Percentiles rank a stretch among this genome's conserved stretches.
Evolutionary conservation across 1,139 yeast species (phyloP).

Genomic region (Geotrichum siamense): DNA sequence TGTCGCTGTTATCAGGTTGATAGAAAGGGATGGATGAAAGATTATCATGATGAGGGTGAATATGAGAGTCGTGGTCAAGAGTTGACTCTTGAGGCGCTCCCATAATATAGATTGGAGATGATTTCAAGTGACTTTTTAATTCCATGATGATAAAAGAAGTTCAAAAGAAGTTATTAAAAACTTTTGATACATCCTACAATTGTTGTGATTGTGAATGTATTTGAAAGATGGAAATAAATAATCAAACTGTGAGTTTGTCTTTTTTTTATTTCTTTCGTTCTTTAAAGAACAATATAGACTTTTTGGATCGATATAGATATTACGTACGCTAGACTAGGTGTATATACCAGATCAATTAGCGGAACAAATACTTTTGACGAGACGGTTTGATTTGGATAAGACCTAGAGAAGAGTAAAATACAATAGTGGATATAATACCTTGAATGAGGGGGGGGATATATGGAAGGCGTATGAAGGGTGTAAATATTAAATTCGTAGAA

Average conservation of each 20-base stretch:
- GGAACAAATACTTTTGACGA: not conserved
- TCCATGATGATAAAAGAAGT: not conserved
- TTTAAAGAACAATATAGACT: no score
- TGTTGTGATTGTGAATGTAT: not conserved
- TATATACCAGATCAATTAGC: no score
- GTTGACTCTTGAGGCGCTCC: not conserved
- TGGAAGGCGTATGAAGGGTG: not conserved
- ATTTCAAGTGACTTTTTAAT: not conserved
- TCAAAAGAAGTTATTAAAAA: no score
- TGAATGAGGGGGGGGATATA: not conserved
- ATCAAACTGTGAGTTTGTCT: no score
- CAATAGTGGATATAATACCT: no score
- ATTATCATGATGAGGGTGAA: not conserved
- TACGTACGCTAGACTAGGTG: no score
- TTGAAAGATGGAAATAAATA: no score
- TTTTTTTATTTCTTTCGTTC: no score
- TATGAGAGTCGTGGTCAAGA: not conserved
- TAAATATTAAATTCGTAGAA: not conserved
- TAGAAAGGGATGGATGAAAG: not conserved
- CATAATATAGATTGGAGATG: not conserved
- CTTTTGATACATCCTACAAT: not conserved
- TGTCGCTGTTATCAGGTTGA: conserved; percentile 1
- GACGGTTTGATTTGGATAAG: not conserved
- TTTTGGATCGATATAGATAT: no score
- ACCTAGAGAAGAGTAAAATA: no score